Evolutionary conservation across 2,329 filamentous ascomycete species (phyloP).

Genomic region (Metarhizium robertsii): DNA sequence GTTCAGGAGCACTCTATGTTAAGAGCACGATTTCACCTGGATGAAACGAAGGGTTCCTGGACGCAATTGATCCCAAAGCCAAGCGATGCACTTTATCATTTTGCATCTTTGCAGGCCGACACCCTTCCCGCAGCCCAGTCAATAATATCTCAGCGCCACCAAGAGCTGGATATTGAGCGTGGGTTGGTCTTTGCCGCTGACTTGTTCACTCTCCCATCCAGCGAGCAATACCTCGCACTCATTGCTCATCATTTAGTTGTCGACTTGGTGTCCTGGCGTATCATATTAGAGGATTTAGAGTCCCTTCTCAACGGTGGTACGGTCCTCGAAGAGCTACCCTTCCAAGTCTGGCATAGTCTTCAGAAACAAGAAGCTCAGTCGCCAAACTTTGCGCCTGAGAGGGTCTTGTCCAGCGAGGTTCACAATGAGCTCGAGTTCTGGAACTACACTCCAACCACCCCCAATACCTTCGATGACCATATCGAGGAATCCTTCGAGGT

Average conservation of each 20-base stretch:
- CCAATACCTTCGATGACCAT: slow-evolving; percentile 2
- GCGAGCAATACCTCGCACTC: slow-evolving; percentile 19
- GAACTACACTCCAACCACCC: neutral
- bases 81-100: neutral
- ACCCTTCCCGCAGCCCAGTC: neutral
- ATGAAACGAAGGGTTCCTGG: neutral
- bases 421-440: slow-evolving; percentile 2
- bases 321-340: slow-evolving; percentile 17
- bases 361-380: neutral
- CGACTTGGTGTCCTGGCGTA: slow-evolving; percentile 36
- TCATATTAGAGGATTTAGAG: slow-evolving; percentile 34
- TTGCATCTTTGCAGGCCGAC: neutral
- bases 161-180: slow-evolving; percentile 1
- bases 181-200: slow-evolving; percentile 16
- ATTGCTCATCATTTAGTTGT: slow-evolving; percentile 29
- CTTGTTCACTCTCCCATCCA: neutral
- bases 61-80: slow-evolving; percentile 1
- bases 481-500: slow-evolving; percentile 2
- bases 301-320: slow-evolving; percentile 19
- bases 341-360: slow-evolving; percentile 24
- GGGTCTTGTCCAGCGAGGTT: neutral
- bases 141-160: neutral
- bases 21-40: slow-evolving; percentile 3
- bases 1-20: slow-evolving; percentile 8
- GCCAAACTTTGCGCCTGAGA: neutral